Base-by-base conservation (phyloP, 371 early-diverging fungal genomes). In the Saksenaea oblongispora region DNA sequence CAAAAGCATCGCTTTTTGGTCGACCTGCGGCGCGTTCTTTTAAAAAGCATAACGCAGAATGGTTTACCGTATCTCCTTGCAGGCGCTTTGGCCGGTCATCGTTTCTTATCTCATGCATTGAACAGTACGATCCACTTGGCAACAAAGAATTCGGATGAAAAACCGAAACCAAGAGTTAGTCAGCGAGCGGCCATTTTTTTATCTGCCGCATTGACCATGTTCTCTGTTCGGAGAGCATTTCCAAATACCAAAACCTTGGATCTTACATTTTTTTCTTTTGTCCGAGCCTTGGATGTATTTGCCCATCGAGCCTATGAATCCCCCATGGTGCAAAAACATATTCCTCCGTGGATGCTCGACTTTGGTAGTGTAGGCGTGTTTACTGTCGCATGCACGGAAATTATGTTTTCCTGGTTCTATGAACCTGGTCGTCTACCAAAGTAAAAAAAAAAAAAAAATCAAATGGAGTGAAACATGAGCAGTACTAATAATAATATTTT, bases 351-450 rank as follows among this genome's bases (percentile, higher is more conserved):
- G 79, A 44, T 82, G 28, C 60, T 84, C n/a, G 71, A 80, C n/a
- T 76, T 84, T 66, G 82, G 82, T 1, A 85, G 83, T 31, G 74
- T 86, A 3, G 64, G 70, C 17, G 82, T 86, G 9, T 87, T 89
- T 65, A 76, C 84, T 34, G 13, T 83, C 28, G 77, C 82, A 7
- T 83, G 83, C 55, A 80, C 87, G 18, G 85, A 88, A 64, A 88
- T 88, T 58, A 87, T 89, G 79, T 87, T 75, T 56, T 78, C 85
- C 7, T 89, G 87, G 87, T 66, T 89, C 44, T 88, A 78, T 65
- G 84, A 72, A 28, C 84, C 85, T 0, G 34, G 70, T 22, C 67
- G 84, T n/a, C 41, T 86, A 42, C 86, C 86, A 62, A 83, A 76
- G 85, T 86, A 76, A 71, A 68, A 59, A n/a, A n/a, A 37, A 35